Conservation (phyloP, 805 yeast species). For the Candida suzukii region DNA sequence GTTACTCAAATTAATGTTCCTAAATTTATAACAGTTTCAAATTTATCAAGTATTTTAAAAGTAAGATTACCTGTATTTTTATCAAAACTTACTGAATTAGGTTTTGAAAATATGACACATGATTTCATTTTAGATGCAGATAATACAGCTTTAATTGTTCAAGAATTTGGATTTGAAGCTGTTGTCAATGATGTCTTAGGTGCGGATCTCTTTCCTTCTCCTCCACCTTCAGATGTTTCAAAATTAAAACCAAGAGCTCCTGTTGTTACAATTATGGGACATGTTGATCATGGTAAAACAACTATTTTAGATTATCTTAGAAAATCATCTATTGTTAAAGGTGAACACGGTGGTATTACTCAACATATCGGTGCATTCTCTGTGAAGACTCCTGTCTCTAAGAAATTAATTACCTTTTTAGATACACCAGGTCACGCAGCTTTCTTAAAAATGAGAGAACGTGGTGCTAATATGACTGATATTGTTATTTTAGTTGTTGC, state of each 20-base stretch:
- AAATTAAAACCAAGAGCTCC: conserved; percentile 72
- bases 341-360: conserved; percentile 94
- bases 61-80: conserved; percentile 58
- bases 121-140: conserved; percentile 81
- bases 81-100: conserved; percentile 53
- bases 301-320: conserved; percentile 84
- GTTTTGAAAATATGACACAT: conserved; percentile 65
- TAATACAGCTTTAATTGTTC: conserved; percentile 80
- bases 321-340: conserved; percentile 73
- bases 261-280: conserved; percentile 96
- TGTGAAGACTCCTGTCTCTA: conserved; percentile 68
- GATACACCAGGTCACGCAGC: conserved; percentile 99
- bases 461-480: conserved; percentile 94
- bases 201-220: conserved; percentile 52
- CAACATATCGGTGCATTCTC: conserved; percentile 98
- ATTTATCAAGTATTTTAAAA: conserved; percentile 64
- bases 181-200: conserved; percentile 50
- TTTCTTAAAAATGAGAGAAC: conserved; percentile 88
- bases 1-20: conserved; percentile 44
- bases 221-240: conserved; percentile 39
- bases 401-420: conserved; percentile 75
- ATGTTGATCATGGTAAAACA: conserved; percentile 97
- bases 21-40: conserved; percentile 69
- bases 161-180: conserved; percentile 75
- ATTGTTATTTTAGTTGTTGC: conserved; percentile 90